Percentiles rank a stretch among this genome's conserved stretches.
Conservation (phyloP, 495 filamentous ascomycete species). For the Lindgomyces ingoldianus region DNA sequence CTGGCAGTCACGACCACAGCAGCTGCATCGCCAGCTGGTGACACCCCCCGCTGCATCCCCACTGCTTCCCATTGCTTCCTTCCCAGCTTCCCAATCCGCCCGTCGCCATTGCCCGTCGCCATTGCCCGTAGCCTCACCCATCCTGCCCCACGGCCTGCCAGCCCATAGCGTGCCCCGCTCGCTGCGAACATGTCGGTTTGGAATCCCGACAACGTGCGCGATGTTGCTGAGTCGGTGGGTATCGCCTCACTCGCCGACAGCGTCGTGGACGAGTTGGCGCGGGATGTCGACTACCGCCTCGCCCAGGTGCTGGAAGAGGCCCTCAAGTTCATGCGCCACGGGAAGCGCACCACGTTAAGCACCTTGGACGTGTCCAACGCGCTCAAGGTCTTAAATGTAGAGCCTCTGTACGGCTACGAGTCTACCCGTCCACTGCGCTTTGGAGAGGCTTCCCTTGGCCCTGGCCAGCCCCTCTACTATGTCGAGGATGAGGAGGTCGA, state of each 20-base stretch:
- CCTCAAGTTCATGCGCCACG: constrained; percentile 90
- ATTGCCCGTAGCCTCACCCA: neutral
- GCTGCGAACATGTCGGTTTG: constrained; percentile 59
- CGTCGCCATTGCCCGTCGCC: neutral
- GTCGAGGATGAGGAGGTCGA: constrained; percentile 98
- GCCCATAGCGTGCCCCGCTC: constrained; percentile 4
- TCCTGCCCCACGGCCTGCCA: neutral
- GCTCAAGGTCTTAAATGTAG: constrained; percentile 80
- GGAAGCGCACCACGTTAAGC: constrained; percentile 75
- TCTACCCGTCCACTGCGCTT: constrained; percentile 81
- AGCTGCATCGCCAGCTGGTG: neutral
- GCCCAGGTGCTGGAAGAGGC: constrained; percentile 90
- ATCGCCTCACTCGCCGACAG: constrained; percentile 77
- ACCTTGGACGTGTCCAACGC: constrained; percentile 86
- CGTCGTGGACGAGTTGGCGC: constrained; percentile 76
- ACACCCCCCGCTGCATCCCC: neutral
- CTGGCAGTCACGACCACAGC: constrained; percentile 3
- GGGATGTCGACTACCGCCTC: constrained; percentile 93
- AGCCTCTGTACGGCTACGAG: constrained; percentile 95
- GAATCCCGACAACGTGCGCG: constrained; percentile 93
- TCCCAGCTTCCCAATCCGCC: neutral
- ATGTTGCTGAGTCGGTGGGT: constrained; percentile 94
- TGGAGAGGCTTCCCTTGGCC: constrained; percentile 89
- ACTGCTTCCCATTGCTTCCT: neutral
- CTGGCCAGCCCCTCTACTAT: constrained; percentile 94